Percentiles rank a stretch among this genome's conserved stretches.
phyloP scores from a whole-genome alignment of 1,284 basidiomycete species.

The Volvariella surrecta region DNA sequence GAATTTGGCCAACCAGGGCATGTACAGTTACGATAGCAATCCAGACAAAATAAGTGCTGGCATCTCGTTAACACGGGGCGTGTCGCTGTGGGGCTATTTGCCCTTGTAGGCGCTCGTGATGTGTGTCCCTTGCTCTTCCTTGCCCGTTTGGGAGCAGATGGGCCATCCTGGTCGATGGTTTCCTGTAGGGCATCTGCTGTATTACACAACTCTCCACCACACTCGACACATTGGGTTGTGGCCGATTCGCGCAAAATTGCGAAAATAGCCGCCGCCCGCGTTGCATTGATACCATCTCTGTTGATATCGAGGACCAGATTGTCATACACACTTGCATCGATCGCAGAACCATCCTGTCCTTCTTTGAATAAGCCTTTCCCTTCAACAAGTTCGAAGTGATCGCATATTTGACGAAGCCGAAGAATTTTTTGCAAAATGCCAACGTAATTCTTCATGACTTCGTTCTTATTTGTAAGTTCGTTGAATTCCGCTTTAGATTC shows the following conservation, averaged over 20 bases:
- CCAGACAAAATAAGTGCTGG: slow-evolving; percentile 85
- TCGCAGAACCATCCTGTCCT: slow-evolving; percentile 20
- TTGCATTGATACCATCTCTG: slow-evolving; percentile 72
- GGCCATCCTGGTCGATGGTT: slow-evolving; percentile 40
- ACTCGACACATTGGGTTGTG: slow-evolving; percentile 84
- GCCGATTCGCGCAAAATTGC: slow-evolving; percentile 77
- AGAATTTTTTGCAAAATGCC: slow-evolving; percentile 95
- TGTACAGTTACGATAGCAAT: slow-evolving; percentile 71
- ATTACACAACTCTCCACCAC: slow-evolving; percentile 68
- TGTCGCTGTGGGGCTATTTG: slow-evolving; percentile 48
- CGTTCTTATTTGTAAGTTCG: slow-evolving; percentile 78
- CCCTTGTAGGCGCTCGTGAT: slow-evolving; percentile 62
- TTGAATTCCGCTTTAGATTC: slow-evolving; percentile 89
- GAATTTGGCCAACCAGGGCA: slow-evolving; percentile 78
- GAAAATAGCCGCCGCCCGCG: slow-evolving; percentile 76
- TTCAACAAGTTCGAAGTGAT: slow-evolving; percentile 89
- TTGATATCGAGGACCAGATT: slow-evolving; percentile 70
- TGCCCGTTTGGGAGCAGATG: slow-evolving; percentile 47
- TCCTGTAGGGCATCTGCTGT: slow-evolving; percentile 39
- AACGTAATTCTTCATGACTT: slow-evolving; percentile 97
- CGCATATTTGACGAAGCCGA: slow-evolving; percentile 93
- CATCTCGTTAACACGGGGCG: slow-evolving; percentile 81
- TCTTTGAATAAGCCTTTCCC: slow-evolving; percentile 53
- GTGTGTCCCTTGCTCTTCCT: slow-evolving; percentile 47
- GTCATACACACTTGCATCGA: slow-evolving; percentile 47